These are phyloP conservation scores for Piper longum DNA, from an alignment of 164 flowering plant genomes.

Conservation along the genomic window DNA sequence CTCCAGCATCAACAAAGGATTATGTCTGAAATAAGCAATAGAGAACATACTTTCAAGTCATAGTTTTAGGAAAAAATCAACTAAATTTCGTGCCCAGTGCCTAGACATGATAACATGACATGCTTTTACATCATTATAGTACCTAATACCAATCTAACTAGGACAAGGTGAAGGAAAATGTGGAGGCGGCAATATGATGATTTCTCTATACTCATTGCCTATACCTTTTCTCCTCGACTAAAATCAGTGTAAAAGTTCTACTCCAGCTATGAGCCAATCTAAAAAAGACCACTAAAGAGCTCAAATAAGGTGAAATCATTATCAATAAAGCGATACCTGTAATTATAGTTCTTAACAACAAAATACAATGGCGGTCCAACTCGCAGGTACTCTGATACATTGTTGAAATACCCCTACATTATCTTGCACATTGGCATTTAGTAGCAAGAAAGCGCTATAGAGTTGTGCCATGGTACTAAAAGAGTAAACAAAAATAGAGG, in stretches of 20 bases:
- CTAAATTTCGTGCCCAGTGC: not conserved
- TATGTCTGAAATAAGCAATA: no score
- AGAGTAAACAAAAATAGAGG: not conserved
- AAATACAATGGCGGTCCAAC: slow-evolving; percentile 95
- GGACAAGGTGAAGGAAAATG: not conserved
- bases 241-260: no score
- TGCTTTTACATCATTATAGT: not conserved
- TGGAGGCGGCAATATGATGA: no score
- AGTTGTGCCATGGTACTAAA: not conserved
- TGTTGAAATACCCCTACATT: slow-evolving; percentile 78
- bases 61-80: not conserved
- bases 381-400: slow-evolving; percentile 73
- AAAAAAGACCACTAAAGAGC: no score
- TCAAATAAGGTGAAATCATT: no score
- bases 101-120: not conserved
- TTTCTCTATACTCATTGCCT: no score
- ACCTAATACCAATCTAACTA: not conserved
- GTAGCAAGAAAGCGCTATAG: not conserved
- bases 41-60: not conserved
- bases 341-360: slow-evolving; percentile 88
- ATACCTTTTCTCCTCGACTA: no score
- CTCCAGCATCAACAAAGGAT: not conserved
- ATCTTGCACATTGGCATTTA: not conserved
- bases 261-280: no score
- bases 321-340: slow-evolving; percentile 37